These are phyloP conservation scores for Hevea brasiliensis DNA, from an alignment of 345 rosid genomes.

Conservation along the genomic window DNA sequence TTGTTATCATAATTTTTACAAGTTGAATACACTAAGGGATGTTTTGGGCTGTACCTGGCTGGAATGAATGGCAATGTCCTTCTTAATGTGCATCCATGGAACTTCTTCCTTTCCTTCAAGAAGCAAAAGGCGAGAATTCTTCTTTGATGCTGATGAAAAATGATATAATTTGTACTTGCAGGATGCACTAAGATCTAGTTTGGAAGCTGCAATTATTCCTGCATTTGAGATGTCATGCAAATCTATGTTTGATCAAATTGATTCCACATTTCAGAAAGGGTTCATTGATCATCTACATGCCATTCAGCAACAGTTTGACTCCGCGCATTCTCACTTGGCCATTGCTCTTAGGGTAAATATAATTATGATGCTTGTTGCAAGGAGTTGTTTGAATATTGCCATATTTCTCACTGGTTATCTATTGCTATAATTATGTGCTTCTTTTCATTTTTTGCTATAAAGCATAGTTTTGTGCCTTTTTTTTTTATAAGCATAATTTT, in stretches of 20 bases:
- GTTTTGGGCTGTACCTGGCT: constrained; percentile 4
- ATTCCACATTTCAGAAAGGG: constrained; percentile 80
- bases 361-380: neutral
- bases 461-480: neutral
- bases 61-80: neutral
- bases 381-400: neutral
- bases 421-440: neutral
- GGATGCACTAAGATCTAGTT: constrained; percentile 56
- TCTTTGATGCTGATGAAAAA: neutral
- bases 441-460: no score
- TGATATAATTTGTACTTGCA: constrained; percentile 28
- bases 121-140: neutral
- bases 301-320: constrained; percentile 64
- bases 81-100: neutral
- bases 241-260: constrained; percentile 89
- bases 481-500: neutral
- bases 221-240: constrained; percentile 89
- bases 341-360: constrained; percentile 61
- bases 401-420: neutral
- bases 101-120: neutral
- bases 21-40: neutral
- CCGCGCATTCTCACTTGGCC: constrained; percentile 65
- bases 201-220: constrained; percentile 78
- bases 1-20: neutral
- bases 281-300: constrained; percentile 65